phyloP scores from a whole-genome alignment of 202 grass and related monocot species.

The Zoysia matrella region DNA sequence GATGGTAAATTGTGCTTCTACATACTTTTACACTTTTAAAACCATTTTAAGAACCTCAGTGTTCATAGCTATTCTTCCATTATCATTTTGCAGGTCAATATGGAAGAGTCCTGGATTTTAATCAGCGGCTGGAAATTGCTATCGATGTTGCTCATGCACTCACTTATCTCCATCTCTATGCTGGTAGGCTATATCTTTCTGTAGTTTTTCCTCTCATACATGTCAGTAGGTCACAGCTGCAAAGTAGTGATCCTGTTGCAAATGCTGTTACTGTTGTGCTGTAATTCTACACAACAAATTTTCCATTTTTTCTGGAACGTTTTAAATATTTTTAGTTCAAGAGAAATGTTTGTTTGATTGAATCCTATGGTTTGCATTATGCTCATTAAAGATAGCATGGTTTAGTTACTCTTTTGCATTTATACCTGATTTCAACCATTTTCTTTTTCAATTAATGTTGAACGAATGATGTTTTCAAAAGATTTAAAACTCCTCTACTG shows the following conservation, averaged over 20 bases:
- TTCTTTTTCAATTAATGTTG: not conserved
- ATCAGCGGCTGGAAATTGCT: slow-evolving; percentile 90
- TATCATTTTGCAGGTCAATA: slow-evolving; percentile 58
- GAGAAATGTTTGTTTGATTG: not conserved
- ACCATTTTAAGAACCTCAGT: slow-evolving; percentile 22
- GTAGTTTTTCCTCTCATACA: not conserved
- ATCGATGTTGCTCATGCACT: slow-evolving; percentile 94
- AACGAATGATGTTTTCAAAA: not conserved
- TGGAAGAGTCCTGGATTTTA: slow-evolving; percentile 87
- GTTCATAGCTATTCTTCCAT: slow-evolving; percentile 26
- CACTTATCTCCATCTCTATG: slow-evolving; percentile 98
- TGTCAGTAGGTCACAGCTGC: not conserved
- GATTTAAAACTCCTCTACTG: slow-evolving; percentile 33
- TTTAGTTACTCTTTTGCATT: not conserved
- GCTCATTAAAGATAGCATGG: not conserved
- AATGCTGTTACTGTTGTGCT: not conserved
- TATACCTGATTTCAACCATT: not conserved
- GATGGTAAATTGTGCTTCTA: slow-evolving; percentile 69
- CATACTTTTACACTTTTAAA: not conserved
- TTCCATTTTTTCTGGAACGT: not conserved
- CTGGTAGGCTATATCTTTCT: slow-evolving; percentile 58
- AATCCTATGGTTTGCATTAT: not conserved
- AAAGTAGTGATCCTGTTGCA: not conserved
- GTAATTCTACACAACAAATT: not conserved
- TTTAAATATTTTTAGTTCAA: not conserved